Conservation (phyloP, 305 asterid genomes). For the Ajuga reptans region DNA sequence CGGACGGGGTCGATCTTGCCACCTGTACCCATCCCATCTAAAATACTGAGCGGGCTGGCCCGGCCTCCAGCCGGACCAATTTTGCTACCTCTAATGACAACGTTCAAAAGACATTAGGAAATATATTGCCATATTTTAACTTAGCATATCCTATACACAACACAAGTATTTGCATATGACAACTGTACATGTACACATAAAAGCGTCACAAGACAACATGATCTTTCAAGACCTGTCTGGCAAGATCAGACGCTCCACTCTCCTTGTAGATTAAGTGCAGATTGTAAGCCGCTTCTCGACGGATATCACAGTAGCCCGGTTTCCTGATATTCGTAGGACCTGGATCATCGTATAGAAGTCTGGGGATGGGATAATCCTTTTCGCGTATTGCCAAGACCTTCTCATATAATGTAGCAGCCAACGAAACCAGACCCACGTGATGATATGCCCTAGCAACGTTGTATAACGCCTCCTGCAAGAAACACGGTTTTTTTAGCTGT, state of each 20-base stretch:
- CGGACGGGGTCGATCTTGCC: no score
- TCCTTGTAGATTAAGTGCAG: conserved; percentile 66
- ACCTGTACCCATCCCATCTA: no score
- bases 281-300: conserved; percentile 77
- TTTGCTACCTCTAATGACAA: no score
- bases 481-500: neutral
- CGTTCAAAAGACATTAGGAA: neutral
- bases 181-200: neutral
- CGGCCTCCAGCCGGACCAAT: no score
- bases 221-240: conserved; percentile 71
- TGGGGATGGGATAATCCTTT: conserved; percentile 59
- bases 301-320: conserved; percentile 71
- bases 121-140: neutral
- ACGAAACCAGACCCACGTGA: conserved; percentile 67
- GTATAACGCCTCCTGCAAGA: conserved; percentile 55
- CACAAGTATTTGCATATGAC: neutral
- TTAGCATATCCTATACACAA: neutral
- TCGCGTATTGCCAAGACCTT: conserved; percentile 50
- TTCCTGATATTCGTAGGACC: conserved; percentile 20
- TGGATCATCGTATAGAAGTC: conserved; percentile 50
- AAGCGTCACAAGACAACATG: conserved; percentile 33
- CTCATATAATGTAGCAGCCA: conserved; percentile 62
- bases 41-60: no score
- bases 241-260: conserved; percentile 83
- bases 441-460: conserved; percentile 84